These are phyloP conservation scores for Dendrobium nobile DNA, from an alignment of 106 monocot species.

Conservation along the genomic window DNA sequence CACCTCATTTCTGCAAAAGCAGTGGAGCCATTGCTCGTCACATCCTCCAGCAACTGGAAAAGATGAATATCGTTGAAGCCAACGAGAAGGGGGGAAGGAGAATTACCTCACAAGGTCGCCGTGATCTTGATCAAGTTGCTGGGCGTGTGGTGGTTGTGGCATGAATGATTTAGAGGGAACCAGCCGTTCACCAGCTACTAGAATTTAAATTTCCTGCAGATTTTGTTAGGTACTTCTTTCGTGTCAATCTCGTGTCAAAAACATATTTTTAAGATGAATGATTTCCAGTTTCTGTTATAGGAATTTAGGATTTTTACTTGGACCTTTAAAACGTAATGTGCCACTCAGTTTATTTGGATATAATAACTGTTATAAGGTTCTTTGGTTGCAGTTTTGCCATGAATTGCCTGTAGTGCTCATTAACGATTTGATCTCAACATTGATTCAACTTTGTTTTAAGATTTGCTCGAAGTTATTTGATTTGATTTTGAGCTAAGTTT, in stretches of 20 bases:
- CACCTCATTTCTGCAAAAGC: slow-evolving; percentile 79
- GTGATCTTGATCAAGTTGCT: slow-evolving; percentile 64
- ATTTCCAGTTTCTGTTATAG: no score
- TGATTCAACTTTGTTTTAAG: no score
- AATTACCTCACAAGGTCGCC: slow-evolving; percentile 44
- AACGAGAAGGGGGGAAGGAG: slow-evolving; percentile 47
- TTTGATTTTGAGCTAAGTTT: no score
- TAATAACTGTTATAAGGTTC: no score
- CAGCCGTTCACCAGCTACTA: neutral
- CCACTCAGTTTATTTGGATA: no score
- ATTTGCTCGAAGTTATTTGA: no score
- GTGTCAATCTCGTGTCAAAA: neutral
- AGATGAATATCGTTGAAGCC: slow-evolving; percentile 48
- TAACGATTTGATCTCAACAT: no score
- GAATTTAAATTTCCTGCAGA: neutral
- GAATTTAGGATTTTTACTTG: neutral
- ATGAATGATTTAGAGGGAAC: neutral
- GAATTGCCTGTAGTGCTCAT: no score
- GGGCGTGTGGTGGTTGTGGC: slow-evolving; percentile 22
- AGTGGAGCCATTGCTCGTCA: slow-evolving; percentile 61
- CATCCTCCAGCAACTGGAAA: slow-evolving; percentile 53
- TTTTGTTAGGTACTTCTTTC: neutral
- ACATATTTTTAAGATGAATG: neutral
- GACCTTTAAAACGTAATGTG: neutral
- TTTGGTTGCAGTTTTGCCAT: no score